phyloP scores from a whole-genome alignment of 2,329 filamentous ascomycete genomes.

The Cucurbitaria berberidis region DNA sequence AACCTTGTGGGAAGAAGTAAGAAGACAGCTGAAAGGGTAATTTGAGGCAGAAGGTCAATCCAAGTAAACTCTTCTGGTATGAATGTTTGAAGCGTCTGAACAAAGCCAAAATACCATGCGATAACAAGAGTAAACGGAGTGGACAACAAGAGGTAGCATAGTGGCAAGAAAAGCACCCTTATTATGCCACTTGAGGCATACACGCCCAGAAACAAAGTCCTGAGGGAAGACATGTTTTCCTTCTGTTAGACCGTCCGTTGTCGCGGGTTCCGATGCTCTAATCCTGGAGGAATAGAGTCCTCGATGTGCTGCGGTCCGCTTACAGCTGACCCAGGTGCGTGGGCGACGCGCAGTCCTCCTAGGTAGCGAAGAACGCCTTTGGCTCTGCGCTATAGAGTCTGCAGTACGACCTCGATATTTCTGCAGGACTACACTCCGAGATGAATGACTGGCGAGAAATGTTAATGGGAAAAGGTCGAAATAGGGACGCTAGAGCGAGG shows the following conservation, averaged over 20 bases:
- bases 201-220: slow-evolving; percentile 42
- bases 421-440: neutral
- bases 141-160: slow-evolving; percentile 38
- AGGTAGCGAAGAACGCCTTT: neutral
- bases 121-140: slow-evolving; percentile 39
- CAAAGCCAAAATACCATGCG: slow-evolving; percentile 30
- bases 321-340: neutral
- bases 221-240: slow-evolving; percentile 38
- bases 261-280: slow-evolving; percentile 8
- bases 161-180: slow-evolving; percentile 43
- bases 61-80: slow-evolving; percentile 33
- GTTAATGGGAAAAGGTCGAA: slow-evolving; percentile 8
- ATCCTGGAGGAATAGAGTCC: slow-evolving; percentile 3
- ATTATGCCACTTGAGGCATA: slow-evolving; percentile 42
- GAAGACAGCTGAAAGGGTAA: slow-evolving; percentile 36
- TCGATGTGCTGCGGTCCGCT: neutral
- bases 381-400: slow-evolving; percentile 11
- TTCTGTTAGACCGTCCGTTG: slow-evolving; percentile 8
- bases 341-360: neutral
- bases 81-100: slow-evolving; percentile 20
- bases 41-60: slow-evolving; percentile 38
- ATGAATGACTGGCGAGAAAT: slow-evolving; percentile 7
- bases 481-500: slow-evolving; percentile 7
- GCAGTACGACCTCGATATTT: slow-evolving; percentile 4
- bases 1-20: slow-evolving; percentile 39